These are phyloP conservation scores for Fonsecaea pedrosoi DNA, from an alignment of 2,329 filamentous ascomycete species.

Conservation along the genomic window DNA sequence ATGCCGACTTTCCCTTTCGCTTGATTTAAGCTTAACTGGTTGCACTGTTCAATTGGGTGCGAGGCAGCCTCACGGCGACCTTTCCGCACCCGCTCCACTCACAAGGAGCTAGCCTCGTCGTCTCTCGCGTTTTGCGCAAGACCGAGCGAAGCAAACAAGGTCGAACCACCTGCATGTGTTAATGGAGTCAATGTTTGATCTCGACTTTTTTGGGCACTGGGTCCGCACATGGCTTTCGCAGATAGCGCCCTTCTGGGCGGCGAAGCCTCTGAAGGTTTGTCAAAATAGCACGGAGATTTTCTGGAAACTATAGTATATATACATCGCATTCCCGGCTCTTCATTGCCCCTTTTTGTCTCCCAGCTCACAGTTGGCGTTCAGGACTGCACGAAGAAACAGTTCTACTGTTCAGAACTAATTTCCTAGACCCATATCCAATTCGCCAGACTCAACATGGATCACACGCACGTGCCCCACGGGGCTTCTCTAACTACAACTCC, in stretches of 20 bases:
- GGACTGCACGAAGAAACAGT: background rate
- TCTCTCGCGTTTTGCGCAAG: conserved; percentile 12
- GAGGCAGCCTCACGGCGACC: background rate
- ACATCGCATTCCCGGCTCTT: conserved; percentile 1
- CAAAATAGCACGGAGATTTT: background rate
- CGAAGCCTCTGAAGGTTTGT: conserved; percentile 2
- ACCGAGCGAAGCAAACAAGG: background rate
- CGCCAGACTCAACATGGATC: conserved; percentile 7
- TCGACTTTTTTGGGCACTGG: background rate
- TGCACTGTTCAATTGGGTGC: conserved; percentile 6
- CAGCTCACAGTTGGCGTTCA: conserved; percentile 2
- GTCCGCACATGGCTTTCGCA: background rate
- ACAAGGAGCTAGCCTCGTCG: background rate
- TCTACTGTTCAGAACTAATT: conserved; percentile 2
- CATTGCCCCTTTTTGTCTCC: background rate
- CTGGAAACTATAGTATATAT: conserved; percentile 9
- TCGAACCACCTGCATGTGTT: conserved; percentile 9
- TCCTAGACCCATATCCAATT: background rate
- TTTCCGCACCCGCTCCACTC: conserved; percentile 13
- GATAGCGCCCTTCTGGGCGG: background rate
- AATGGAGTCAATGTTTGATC: background rate
- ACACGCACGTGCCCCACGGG: conserved; percentile 1
- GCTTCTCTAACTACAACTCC: conserved; percentile 17
- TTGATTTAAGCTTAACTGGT: conserved; percentile 18
- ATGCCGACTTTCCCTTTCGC: conserved; percentile 17